These are phyloP conservation scores for Colletotrichum tropicicola DNA, from an alignment of 2,329 filamentous ascomycete genomes.

Conservation along the genomic window DNA sequence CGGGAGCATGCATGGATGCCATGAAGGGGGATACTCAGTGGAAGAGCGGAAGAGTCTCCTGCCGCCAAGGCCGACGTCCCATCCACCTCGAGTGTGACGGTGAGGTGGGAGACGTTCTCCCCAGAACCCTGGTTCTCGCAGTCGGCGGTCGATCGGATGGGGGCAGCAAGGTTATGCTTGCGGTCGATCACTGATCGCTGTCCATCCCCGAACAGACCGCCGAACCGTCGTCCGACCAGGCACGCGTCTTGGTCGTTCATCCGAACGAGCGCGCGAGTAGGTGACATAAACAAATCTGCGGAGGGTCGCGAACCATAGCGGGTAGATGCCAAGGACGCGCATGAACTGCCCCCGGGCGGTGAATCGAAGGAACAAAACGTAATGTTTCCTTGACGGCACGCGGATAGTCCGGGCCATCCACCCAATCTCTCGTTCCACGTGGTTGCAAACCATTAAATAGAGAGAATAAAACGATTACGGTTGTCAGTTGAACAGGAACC, in stretches of 20 bases:
- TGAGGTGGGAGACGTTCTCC: constrained; percentile 24
- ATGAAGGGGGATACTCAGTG: not conserved
- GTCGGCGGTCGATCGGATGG: not conserved
- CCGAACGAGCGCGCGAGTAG: not conserved
- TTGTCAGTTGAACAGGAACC: not conserved
- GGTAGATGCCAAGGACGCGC: not conserved
- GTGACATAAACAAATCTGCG: not conserved
- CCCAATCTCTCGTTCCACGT: constrained; percentile 9
- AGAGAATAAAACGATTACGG: no score
- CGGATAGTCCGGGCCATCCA: not conserved
- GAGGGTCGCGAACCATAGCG: not conserved
- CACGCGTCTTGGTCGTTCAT: not conserved
- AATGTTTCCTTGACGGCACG: not conserved
- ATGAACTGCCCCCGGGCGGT: not conserved
- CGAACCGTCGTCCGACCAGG: constrained; percentile 1
- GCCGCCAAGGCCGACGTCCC: not conserved
- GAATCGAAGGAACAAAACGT: not conserved
- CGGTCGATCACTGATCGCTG: constrained; percentile 27
- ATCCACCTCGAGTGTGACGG: constrained; percentile 18
- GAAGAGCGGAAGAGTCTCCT: not conserved
- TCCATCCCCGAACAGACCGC: not conserved
- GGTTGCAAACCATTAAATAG: no score
- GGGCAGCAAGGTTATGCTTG: constrained; percentile 24
- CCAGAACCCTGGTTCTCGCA: constrained; percentile 18
- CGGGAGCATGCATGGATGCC: constrained; percentile 16